These are phyloP conservation scores for Naganishia antarctica DNA, from an alignment of 768 basidiomycete genomes.

Conservation along the genomic window DNA sequence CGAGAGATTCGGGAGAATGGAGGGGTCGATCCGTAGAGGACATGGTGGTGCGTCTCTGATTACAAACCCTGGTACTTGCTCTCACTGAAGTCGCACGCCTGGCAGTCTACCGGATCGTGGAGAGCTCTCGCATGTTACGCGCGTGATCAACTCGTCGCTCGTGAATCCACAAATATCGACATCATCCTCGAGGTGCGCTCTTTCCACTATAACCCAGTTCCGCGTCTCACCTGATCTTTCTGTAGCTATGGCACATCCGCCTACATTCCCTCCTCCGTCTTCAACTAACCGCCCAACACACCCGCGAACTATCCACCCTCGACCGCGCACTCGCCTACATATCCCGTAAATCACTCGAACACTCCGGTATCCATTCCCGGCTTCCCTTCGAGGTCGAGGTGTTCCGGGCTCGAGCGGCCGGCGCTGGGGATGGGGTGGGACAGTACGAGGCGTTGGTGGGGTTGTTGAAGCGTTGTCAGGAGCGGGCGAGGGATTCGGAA, in stretches of 20 bases:
- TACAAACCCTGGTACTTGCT: too few species aligned
- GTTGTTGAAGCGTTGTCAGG: slow-evolving; percentile 10
- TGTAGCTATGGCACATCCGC: slow-evolving; percentile 25
- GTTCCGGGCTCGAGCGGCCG: slow-evolving; percentile 15
- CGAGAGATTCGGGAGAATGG: background rate
- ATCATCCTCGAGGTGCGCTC: background rate
- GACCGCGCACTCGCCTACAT: slow-evolving; percentile 2
- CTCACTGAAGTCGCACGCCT: background rate
- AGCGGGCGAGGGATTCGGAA: slow-evolving; percentile 1
- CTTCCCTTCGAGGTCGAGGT: slow-evolving; percentile 24
- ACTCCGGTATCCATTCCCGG: background rate
- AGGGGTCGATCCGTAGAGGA: slow-evolving; percentile 5
- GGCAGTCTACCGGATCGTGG: slow-evolving; percentile 18
- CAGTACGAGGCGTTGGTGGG: background rate
- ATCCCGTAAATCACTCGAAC: background rate
- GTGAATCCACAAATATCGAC: background rate
- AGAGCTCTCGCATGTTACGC: slow-evolving; percentile 22
- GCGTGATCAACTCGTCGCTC: slow-evolving; percentile 12
- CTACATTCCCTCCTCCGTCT: slow-evolving; percentile 22
- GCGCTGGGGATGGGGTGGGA: background rate
- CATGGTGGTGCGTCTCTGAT: slow-evolving; percentile 4
- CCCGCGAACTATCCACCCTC: slow-evolving; percentile 17
- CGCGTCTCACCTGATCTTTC: background rate
- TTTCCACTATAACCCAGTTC: background rate
- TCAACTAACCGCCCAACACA: slow-evolving; percentile 6